Evolutionary conservation across 495 filamentous ascomycete genomes (phyloP).

Genomic region (Tuber borchii): DNA sequence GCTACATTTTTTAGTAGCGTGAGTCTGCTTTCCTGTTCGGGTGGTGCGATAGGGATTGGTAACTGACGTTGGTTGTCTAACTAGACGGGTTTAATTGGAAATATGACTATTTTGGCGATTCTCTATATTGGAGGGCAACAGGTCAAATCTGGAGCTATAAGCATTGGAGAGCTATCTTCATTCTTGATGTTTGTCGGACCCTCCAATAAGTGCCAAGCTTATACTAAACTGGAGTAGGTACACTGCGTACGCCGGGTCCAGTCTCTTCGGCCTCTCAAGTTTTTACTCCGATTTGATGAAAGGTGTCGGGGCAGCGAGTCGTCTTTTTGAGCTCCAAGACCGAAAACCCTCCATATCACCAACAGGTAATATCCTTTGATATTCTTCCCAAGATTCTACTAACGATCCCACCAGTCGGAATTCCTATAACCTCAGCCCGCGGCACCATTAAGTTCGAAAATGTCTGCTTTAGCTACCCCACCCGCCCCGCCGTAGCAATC

Average conservation of each 20-base stretch:
- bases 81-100: constrained; percentile 78
- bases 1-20: constrained; percentile 83
- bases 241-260: constrained; percentile 45
- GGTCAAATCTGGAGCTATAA: constrained; percentile 78
- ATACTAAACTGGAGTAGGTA: constrained; percentile 32
- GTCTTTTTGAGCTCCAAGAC: constrained; percentile 93
- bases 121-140: constrained; percentile 85
- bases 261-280: constrained; percentile 83
- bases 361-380: constrained; percentile 47
- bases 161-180: constrained; percentile 85
- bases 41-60: neutral
- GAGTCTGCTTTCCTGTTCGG: constrained; percentile 33
- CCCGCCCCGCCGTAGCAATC: constrained; percentile 79
- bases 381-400: neutral
- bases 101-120: constrained; percentile 90
- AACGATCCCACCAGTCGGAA: constrained; percentile 50
- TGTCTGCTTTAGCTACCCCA: constrained; percentile 82
- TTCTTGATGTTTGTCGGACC: constrained; percentile 75
- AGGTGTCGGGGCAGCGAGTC: constrained; percentile 88
- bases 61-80: constrained; percentile 12
- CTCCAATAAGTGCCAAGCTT: neutral
- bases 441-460: constrained; percentile 81
- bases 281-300: constrained; percentile 99
- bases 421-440: constrained; percentile 68
- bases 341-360: constrained; percentile 77